These are phyloP conservation scores for Entomortierella parvispora DNA, from an alignment of 192 early-diverging fungal species.

Conservation along the genomic window DNA sequence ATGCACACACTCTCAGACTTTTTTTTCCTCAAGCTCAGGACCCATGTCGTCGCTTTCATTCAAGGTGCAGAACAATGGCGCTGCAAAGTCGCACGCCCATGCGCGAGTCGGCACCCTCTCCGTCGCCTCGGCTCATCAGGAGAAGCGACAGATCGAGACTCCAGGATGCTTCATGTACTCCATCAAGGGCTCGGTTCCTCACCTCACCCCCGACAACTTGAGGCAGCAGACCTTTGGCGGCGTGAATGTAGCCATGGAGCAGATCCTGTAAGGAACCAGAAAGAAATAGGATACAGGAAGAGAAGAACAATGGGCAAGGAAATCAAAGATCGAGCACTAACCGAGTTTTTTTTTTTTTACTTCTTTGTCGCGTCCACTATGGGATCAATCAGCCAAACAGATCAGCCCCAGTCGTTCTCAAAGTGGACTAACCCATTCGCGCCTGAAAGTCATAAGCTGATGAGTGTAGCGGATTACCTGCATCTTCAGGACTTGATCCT, in stretches of 20 bases:
- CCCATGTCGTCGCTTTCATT: too few relatives aligned
- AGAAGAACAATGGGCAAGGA: not conserved
- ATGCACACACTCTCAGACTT: too few relatives aligned
- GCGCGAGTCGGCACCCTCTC: too few relatives aligned
- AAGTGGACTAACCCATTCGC: constrained; percentile 15
- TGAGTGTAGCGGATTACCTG: constrained; percentile 52
- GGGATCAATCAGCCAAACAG: constrained; percentile 6
- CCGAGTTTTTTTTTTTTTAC: not conserved
- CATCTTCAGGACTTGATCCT: constrained; percentile 54
- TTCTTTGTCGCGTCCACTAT: not conserved
- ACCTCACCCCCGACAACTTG: constrained; percentile 64
- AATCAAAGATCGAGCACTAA: not conserved
- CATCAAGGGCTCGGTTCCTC: constrained; percentile 61
- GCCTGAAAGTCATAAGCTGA: not conserved
- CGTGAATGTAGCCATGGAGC: constrained; percentile 60
- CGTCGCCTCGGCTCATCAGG: not conserved
- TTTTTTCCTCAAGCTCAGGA: too few relatives aligned
- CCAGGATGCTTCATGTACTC: constrained; percentile 65
- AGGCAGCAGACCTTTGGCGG: constrained; percentile 48
- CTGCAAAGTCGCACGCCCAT: too few relatives aligned
- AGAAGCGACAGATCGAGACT: constrained; percentile 51
- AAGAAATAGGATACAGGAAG: not conserved
- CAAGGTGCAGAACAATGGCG: too few relatives aligned
- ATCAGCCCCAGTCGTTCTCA: constrained; percentile 29
- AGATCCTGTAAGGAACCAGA: constrained; percentile 45